Evolutionary conservation across 257 asterid species (phyloP), one percentile per base, ranked within the genome.

Genomic region (Voacanga thouarsii): DNA sequence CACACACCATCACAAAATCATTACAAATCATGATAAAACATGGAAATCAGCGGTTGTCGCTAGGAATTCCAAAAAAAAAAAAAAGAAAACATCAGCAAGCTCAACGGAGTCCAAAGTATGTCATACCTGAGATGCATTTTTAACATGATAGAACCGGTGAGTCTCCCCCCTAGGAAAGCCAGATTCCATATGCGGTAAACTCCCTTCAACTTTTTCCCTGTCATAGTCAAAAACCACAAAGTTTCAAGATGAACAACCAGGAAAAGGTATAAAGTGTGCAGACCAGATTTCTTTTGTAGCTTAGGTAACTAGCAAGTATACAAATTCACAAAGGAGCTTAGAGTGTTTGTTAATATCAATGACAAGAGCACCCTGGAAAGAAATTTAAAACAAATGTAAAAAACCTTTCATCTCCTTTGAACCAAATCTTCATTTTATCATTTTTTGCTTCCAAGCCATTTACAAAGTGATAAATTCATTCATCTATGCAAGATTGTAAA

Each of bases 121-220:
- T 59, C 74, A 28, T 89, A 94, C 97, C 98, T 90, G 96, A 82
- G 93, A 84, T 83, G 92, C 92, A 88, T 86, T 82, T 84, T 83
- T 87, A 60, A 91, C 77, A 82, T 92, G 98, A 79, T 89, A 91
- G 87, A 89, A 92, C 84, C 88, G 81, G 61, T 80, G 90, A 49
- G 83, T 86, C 82, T 74, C 85, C 24, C 84, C 86, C 82, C 82
- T 85, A 74, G 85, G 74, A 71, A 83, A 79, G 71, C 83, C 87
- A 67, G 75, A 80, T 72, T 84, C 92, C 26, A 30, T 81, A 76
- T 78, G 80, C 78, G 84, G 88, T 73, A 88, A 81, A 80, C 78
- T 84, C 51, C 87, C 81, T 78, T 88, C 94, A 74, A 72, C 76
- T 82, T 90, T 91, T 80, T 86, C 89, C 80, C 98, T 94, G 93